A percentile compares a stretch with the other conserved stretches of the same genome.
phyloP scores from a whole-genome alignment of 306 rosid genomes.

The Vigna nakashimae region DNA sequence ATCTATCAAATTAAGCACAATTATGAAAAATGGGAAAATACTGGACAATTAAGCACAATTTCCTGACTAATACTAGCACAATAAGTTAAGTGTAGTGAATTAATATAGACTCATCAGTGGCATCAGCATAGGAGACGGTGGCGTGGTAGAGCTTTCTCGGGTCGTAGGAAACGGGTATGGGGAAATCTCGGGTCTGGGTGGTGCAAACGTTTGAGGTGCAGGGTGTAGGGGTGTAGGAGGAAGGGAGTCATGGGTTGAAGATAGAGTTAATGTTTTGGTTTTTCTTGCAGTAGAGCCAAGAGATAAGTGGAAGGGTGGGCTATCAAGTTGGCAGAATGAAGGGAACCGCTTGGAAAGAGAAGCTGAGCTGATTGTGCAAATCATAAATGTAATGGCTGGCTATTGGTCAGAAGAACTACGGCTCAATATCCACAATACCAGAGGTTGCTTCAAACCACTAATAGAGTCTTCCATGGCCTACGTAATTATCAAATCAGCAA shows the following conservation, averaged over 20 bases:
- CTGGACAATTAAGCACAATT: too few species aligned
- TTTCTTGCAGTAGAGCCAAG: constrained; percentile 82
- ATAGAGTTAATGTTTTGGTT: constrained; percentile 49
- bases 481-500: constrained; percentile 49
- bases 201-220: constrained; percentile 70
- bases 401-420: constrained; percentile 53
- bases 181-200: constrained; percentile 67
- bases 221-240: constrained; percentile 62
- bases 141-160: constrained; percentile 71
- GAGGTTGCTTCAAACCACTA: constrained; percentile 56
- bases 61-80: too few species aligned
- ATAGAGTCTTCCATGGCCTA: constrained; percentile 61
- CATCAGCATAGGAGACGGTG: constrained; percentile 75
- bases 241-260: constrained; percentile 66
- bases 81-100: too few species aligned
- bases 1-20: too few species aligned
- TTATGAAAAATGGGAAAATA: too few species aligned
- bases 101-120: too few species aligned
- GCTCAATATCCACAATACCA: constrained; percentile 52
- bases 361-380: constrained; percentile 68
- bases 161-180: constrained; percentile 76
- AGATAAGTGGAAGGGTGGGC: constrained; percentile 77
- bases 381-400: constrained; percentile 64
- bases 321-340: constrained; percentile 65
- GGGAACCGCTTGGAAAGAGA: constrained; percentile 55